A percentile compares a stretch with the other conserved stretches of the same genome.
Evolutionary conservation across 331 rosid species (phyloP).

Genomic region (Phaseolus coccineus): DNA sequence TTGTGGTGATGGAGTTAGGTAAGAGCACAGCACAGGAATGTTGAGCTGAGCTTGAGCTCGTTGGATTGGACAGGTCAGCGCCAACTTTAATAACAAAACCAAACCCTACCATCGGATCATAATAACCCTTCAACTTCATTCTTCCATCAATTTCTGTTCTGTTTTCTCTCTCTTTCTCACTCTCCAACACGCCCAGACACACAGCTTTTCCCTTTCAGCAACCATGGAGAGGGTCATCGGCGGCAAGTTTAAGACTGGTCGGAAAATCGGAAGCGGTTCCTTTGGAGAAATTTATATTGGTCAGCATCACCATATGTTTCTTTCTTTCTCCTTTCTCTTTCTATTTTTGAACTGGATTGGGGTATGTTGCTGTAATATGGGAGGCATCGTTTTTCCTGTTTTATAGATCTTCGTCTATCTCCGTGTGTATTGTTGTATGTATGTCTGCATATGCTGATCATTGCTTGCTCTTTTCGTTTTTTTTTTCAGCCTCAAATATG

Average conservation of each 20-base stretch:
- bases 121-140: constrained; percentile 16
- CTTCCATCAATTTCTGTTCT: background rate
- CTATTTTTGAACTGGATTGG: background rate
- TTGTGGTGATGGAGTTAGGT: constrained; percentile 31
- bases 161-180: background rate
- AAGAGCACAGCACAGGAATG: constrained; percentile 2
- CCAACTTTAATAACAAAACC: constrained; percentile 28
- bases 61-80: constrained; percentile 35
- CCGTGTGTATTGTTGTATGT: background rate
- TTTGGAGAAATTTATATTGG: constrained; percentile 73
- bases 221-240: constrained; percentile 70
- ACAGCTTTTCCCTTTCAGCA: background rate
- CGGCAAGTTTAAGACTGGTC: constrained; percentile 66
- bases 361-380: background rate
- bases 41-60: background rate
- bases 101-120: constrained; percentile 19
- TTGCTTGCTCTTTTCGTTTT: constrained; percentile 2
- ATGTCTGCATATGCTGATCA: constrained; percentile 4
- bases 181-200: background rate
- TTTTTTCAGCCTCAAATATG: constrained; percentile 54
- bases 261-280: constrained; percentile 76
- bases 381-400: background rate
- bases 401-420: background rate
- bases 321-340: background rate
- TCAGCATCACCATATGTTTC: background rate